Percentiles rank a stretch among this genome's conserved stretches.
phyloP scores from a whole-genome alignment of 2,329 filamentous ascomycete genomes.

The Cordyceps cateniannulata region DNA sequence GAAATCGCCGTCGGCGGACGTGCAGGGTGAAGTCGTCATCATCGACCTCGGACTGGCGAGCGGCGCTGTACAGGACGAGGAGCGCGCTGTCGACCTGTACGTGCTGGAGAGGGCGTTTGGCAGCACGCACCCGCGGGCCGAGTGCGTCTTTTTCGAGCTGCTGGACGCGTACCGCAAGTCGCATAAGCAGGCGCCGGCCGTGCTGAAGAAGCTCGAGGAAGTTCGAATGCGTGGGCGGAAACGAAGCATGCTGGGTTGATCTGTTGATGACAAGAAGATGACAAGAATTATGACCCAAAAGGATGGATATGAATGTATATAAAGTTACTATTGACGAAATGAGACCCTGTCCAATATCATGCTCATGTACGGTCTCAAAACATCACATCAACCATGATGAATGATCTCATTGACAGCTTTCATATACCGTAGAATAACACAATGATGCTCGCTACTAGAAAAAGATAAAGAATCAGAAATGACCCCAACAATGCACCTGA shows the following conservation, averaged over 20 bases:
- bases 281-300: not conserved
- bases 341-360: not conserved
- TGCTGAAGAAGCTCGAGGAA: constrained; percentile 79
- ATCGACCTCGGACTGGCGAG: constrained; percentile 93
- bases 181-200: constrained; percentile 68
- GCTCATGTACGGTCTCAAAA: not conserved
- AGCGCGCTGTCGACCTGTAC: constrained; percentile 92
- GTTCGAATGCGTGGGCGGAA: constrained; percentile 92
- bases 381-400: not conserved
- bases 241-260: constrained; percentile 87
- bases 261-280: not conserved
- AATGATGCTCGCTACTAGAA: constrained; percentile 9
- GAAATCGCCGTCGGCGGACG: constrained; percentile 17
- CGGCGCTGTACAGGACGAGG: constrained; percentile 78
- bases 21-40: constrained; percentile 72
- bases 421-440: not conserved
- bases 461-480: not conserved
- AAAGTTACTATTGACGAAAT: not conserved
- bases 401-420: not conserved
- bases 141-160: constrained; percentile 67
- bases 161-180: constrained; percentile 66
- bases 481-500: not conserved
- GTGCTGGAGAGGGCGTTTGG: constrained; percentile 91
- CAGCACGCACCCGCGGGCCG: constrained; percentile 85
- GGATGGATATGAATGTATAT: not conserved